Evolutionary conservation across 148 eudicot genomes (phyloP).

Genomic region (Nepenthes mirabilis): DNA sequence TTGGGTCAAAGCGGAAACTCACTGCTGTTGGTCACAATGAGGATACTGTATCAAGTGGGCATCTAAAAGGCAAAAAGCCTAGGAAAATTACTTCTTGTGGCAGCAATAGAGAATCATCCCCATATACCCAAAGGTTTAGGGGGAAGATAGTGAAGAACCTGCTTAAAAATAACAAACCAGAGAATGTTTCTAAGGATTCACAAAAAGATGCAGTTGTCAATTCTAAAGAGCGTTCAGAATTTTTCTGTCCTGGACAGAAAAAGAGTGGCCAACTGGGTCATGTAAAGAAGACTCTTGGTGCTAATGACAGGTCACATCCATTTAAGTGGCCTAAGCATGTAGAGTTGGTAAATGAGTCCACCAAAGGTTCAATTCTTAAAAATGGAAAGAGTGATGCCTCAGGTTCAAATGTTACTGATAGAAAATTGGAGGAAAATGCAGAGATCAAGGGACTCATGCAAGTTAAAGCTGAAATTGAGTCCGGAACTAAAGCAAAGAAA

Average conservation of each 20-base stretch:
- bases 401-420: slow-evolving; percentile 6
- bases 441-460: slow-evolving; percentile 7
- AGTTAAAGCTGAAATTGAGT: slow-evolving; percentile 16
- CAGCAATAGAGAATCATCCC: slow-evolving; percentile 17
- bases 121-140: slow-evolving; percentile 20
- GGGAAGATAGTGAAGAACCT: slow-evolving; percentile 22
- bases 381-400: slow-evolving; percentile 15
- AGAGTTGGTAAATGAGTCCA: slow-evolving; percentile 20
- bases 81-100: slow-evolving; percentile 22
- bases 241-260: slow-evolving; percentile 19
- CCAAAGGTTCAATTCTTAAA: slow-evolving; percentile 13
- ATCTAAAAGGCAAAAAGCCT: slow-evolving; percentile 12
- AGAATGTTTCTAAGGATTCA: slow-evolving; percentile 17
- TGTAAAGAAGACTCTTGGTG: slow-evolving; percentile 15
- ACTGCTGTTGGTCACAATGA: slow-evolving; percentile 10
- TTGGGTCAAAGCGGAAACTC: slow-evolving; percentile 27
- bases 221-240: slow-evolving; percentile 17
- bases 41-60: slow-evolving; percentile 12
- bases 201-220: slow-evolving; percentile 15
- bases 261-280: slow-evolving; percentile 11
- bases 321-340: slow-evolving; percentile 36
- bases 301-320: slow-evolving; percentile 15
- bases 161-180: slow-evolving; percentile 22
- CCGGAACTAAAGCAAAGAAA: slow-evolving; percentile 12
- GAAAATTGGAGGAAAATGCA: slow-evolving; percentile 11